Percentiles rank a stretch among this genome's conserved stretches.
Evolutionary conservation across 108 stramenopile species (phyloP).

Genomic region (Mediolabrus comicus): DNA sequence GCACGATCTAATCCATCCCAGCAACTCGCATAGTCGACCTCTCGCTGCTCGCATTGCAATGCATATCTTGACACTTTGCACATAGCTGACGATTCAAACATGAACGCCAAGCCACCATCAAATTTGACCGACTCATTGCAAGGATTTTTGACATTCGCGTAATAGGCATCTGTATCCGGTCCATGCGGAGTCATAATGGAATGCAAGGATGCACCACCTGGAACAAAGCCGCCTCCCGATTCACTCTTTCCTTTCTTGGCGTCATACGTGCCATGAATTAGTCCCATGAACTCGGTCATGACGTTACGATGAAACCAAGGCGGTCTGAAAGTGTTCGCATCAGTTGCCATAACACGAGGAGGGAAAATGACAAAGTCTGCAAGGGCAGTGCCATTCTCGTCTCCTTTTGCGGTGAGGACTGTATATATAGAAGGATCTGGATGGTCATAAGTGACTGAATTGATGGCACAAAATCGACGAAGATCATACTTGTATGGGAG

Average conservation of each 20-base stretch:
- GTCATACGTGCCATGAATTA: slow-evolving; percentile 88
- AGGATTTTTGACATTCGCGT: slow-evolving; percentile 55
- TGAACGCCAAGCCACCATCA: slow-evolving; percentile 90
- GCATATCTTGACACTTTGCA: slow-evolving; percentile 64
- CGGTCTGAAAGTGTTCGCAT: slow-evolving; percentile 90
- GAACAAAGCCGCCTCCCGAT: slow-evolving; percentile 67
- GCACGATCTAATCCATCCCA: slow-evolving; percentile 55
- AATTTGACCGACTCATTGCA: slow-evolving; percentile 71
- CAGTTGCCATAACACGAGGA: slow-evolving; percentile 90
- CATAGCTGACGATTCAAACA: slow-evolving; percentile 91
- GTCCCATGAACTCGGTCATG: slow-evolving; percentile 95
- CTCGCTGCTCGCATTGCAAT: slow-evolving; percentile 48
- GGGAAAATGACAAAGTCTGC: slow-evolving; percentile 96
- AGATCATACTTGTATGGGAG: slow-evolving; percentile 91
- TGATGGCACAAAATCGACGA: slow-evolving; percentile 79
- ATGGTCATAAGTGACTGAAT: slow-evolving; percentile 92
- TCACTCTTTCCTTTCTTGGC: slow-evolving; percentile 54
- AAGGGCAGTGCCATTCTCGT: slow-evolving; percentile 80
- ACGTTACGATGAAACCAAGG: slow-evolving; percentile 94
- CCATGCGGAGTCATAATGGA: slow-evolving; percentile 91
- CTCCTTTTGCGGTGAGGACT: slow-evolving; percentile 76
- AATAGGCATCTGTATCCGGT: slow-evolving; percentile 80
- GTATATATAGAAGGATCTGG: slow-evolving; percentile 94
- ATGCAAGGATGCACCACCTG: slow-evolving; percentile 88
- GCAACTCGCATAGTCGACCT: slow-evolving; percentile 64